These are phyloP conservation scores for Rehmannia glutinosa DNA, from an alignment of 257 asterid genomes.

Conservation along the genomic window DNA sequence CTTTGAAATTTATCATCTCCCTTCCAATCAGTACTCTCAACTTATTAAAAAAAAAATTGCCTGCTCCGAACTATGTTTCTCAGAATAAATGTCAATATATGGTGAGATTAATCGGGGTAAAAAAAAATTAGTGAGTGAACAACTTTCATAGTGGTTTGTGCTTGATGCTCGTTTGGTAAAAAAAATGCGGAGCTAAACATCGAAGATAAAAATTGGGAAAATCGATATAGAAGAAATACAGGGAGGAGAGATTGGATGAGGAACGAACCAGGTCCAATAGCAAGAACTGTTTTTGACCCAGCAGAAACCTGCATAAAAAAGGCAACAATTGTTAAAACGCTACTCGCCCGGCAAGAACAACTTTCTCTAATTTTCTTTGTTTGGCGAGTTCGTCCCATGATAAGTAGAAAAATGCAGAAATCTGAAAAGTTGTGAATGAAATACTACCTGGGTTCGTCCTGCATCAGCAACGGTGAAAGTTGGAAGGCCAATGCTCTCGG, in stretches of 20 bases:
- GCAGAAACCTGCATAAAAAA: conserved; percentile 60
- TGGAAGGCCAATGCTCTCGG: conserved; percentile 82
- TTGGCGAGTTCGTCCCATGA: too few relatives aligned
- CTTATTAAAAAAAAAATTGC: too few relatives aligned
- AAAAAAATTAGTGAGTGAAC: too few relatives aligned
- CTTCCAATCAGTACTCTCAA: too few relatives aligned
- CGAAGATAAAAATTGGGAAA: not conserved
- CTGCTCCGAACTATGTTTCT: too few relatives aligned
- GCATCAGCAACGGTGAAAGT: conserved; percentile 97
- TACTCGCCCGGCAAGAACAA: too few relatives aligned
- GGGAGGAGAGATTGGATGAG: not conserved
- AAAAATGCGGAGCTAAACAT: not conserved
- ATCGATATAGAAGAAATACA: not conserved
- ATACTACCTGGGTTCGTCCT: conserved; percentile 89
- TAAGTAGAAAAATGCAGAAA: not conserved
- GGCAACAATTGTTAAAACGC: not conserved
- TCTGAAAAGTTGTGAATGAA: not conserved
- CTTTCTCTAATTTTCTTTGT: too few relatives aligned
- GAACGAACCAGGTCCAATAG: conserved; percentile 89
- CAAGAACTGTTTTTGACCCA: conserved; percentile 94
- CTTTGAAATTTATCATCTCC: too few relatives aligned
- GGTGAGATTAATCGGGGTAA: too few relatives aligned
- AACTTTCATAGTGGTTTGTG: too few relatives aligned
- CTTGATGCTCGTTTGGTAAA: not conserved
- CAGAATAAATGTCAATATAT: too few relatives aligned